phyloP scores from a whole-genome alignment of 1,284 basidiomycete species.

The Volvariella volvacea region DNA sequence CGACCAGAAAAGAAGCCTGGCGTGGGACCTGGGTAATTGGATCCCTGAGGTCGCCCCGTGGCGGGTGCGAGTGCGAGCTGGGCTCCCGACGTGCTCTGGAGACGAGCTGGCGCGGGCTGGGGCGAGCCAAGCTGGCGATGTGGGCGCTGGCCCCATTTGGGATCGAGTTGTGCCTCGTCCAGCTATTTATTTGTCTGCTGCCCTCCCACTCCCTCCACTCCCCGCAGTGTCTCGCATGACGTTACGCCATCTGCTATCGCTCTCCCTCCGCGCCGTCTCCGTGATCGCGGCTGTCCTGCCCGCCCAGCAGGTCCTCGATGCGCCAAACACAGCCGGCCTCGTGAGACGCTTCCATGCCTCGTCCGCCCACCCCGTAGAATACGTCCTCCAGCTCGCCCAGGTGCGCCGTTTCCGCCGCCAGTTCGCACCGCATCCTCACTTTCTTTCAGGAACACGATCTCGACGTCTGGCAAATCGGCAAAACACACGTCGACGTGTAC shows the following conservation, averaged over 20 bases:
- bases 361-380: neutral
- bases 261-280: neutral
- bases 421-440: slow-evolving; percentile 2
- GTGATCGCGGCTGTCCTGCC: neutral
- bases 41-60: no score
- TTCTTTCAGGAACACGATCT: slow-evolving; percentile 26
- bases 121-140: no score
- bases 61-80: no score
- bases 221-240: no score
- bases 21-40: no score
- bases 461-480: slow-evolving; percentile 34
- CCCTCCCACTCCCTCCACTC: no score
- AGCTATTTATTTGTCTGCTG: no score
- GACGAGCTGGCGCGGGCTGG: no score
- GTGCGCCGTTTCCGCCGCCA: slow-evolving; percentile 3
- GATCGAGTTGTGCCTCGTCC: no score
- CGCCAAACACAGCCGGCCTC: neutral
- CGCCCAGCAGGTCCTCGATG: neutral
- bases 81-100: no score
- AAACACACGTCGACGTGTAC: slow-evolving; percentile 31
- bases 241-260: neutral
- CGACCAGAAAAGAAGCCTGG: no score
- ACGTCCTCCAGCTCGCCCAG: slow-evolving; percentile 6
- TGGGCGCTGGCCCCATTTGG: no score
- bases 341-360: neutral